Evolutionary conservation across 306 rosid genomes (phyloP), one percentile per base, ranked within the genome.

Genomic region (Rosa lucieae): DNA sequence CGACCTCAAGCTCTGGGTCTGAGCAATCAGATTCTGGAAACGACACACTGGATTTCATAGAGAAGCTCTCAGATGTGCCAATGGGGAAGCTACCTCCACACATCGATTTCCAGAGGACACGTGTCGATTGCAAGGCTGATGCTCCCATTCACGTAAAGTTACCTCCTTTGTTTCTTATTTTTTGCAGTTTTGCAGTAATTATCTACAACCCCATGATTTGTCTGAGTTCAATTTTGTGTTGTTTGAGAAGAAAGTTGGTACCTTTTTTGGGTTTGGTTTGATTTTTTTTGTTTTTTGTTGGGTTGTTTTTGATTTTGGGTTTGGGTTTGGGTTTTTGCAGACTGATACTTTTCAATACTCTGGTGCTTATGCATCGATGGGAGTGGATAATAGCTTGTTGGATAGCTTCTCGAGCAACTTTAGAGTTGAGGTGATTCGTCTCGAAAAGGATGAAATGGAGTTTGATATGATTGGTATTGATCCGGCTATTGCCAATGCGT

Each of bases 401-500:
- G 96, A 90, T 85, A 65, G 72, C 74, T 96, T 96, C 84, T 79
- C 86, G 43, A 74, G 87, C 67, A 89, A 93, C 79, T 95, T 95
- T 40, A 87, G 89, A 89, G 88, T 93, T 84, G 90, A 95, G 85
- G 97, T 95, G 77, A 89, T 82, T 43, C 78, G 76, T 43, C 70
- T 90, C 4, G 84, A 86, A 0, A 87, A 83, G 47, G 90, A 90
- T 13, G 94, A 86, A 42, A 87, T 95, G 40, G 98, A 93, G 85
- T 95, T 95, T 77, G 99, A 95, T 81, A 90, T 93, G 97, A 90
- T 95, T 74, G 99, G 98, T 20, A 90, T 95, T 76, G 99, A 95
- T 80, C 99, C 97, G 1, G 86, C 99, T 35, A 44, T 95, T 75
- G 99, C 98, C 51, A 95, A 95, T 82, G 96, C 99, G 5, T 95